phyloP scores from a whole-genome alignment of 2,329 filamentous ascomycete genomes.

The Stenocarpella maydis region DNA sequence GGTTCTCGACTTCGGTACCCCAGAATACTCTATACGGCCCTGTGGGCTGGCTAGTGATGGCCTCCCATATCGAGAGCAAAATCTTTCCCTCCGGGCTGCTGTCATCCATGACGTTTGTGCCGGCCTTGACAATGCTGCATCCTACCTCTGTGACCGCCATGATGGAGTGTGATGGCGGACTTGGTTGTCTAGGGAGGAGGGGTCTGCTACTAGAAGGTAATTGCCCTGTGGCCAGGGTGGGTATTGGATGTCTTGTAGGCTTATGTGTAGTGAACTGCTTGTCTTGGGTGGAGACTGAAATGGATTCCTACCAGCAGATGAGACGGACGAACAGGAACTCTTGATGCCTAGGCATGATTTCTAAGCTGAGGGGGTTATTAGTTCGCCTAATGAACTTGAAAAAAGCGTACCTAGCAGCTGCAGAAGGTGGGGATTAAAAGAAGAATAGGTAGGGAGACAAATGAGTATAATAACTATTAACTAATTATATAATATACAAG shows the following conservation, averaged over 20 bases:
- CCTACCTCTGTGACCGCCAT: constrained; percentile 39
- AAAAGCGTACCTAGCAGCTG: too few species aligned
- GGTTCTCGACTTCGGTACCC: constrained; percentile 38
- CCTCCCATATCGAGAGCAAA: constrained; percentile 32
- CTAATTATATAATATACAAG: too few species aligned
- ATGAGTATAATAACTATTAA: too few species aligned
- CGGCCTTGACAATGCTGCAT: constrained; percentile 38
- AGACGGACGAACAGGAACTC: not conserved
- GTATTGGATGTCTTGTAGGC: not conserved
- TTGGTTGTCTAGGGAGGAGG: not conserved
- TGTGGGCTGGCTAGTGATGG: constrained; percentile 31
- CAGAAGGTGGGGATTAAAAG: too few species aligned
- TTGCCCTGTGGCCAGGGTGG: too few species aligned
- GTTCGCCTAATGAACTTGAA: too few species aligned
- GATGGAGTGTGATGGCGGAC: not conserved
- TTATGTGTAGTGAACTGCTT: too few species aligned
- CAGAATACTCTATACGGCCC: constrained; percentile 38
- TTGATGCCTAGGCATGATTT: not conserved
- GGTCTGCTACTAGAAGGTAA: not conserved
- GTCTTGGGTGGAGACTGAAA: too few species aligned
- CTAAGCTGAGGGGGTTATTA: too few species aligned
- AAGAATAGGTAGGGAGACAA: too few species aligned
- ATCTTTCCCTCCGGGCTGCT: constrained; percentile 36
- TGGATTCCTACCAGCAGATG: too few species aligned
- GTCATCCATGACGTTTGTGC: constrained; percentile 37